These are phyloP conservation scores for Cadophora gregata DNA, from an alignment of 2,329 filamentous ascomycete species.

Conservation along the genomic window DNA sequence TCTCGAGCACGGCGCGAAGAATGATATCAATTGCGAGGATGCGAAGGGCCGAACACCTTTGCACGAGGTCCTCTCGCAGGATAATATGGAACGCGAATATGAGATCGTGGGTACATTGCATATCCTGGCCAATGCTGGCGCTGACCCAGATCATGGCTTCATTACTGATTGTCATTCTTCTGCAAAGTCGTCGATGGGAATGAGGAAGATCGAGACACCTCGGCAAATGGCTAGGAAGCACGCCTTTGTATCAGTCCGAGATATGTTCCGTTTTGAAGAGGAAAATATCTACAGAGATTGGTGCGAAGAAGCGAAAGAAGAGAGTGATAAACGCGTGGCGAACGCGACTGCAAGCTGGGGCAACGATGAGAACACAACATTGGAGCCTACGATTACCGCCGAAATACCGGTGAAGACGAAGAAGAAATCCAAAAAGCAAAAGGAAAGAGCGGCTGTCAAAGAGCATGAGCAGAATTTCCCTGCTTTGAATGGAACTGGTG, in stretches of 20 bases:
- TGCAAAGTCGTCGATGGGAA: not conserved
- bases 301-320: constrained; percentile 7
- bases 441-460: not conserved
- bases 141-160: constrained; percentile 11
- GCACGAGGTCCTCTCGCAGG: constrained; percentile 28
- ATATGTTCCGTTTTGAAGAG: not conserved
- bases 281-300: constrained; percentile 2
- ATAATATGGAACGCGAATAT: not conserved
- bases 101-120: not conserved
- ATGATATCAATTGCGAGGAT: constrained; percentile 12
- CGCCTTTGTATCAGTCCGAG: not conserved
- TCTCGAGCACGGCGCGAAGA: not conserved
- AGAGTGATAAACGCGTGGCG: not conserved
- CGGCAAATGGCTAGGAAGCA: constrained; percentile 6
- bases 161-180: not conserved
- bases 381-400: not conserved
- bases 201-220: not conserved
- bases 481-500: not conserved
- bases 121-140: constrained; percentile 9
- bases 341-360: not conserved
- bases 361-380: not conserved
- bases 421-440: not conserved
- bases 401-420: not conserved
- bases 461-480: constrained; percentile 1
- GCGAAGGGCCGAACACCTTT: constrained; percentile 5